Evolutionary conservation across 768 basidiomycete species (phyloP), one percentile per base, ranked within the genome.

Genomic region (Lentinula lateritia): DNA sequence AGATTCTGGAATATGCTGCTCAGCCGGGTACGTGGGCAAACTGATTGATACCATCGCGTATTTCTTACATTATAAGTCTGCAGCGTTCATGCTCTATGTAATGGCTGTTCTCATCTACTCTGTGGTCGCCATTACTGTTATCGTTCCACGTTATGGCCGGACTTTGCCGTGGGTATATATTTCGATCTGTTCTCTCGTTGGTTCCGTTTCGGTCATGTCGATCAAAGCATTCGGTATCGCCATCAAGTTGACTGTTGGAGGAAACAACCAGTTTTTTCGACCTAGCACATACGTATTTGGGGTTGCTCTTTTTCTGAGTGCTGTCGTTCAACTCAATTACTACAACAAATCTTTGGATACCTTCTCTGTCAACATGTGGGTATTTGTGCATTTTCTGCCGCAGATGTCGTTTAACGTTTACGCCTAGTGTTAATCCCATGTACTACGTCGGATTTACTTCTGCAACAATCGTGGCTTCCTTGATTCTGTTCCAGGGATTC

Each of bases 151-250:
- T 64, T 85, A 96, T 67, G 97, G 97, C 35, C 89, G 89, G 46
- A 83, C 85, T 60, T 93, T 90, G 64, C 97, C 97, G 1, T 66
- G 93, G 63, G 90, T 97, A 28, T 98, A 98, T 75, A 84, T 98
- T 64, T 95, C 95, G 28, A 96, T 99, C 69, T 98, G 97, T 73
- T 98, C 95, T 12, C 72, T 98, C 61, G 94, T 94, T 48, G 97
- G 97, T 12, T 95, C 93, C 32, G 86, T 99, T 46, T 94, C 93
- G 16, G 87, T 98, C 75, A 98, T 99, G 97, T 90, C 94, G 45
- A 92, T 98, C 80, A 99, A 99, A 77, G 96, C 94, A 50, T 94
- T 99, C 68, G 97, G 97, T 48, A 88, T 98, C 50, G 96, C 97
- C 2, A 83, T 99, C 69, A 98, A 98, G 74, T 83, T 99, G 61